phyloP scores from a whole-genome alignment of 2,329 filamentous ascomycete species.

The Fusarium pseudograminearum region DNA sequence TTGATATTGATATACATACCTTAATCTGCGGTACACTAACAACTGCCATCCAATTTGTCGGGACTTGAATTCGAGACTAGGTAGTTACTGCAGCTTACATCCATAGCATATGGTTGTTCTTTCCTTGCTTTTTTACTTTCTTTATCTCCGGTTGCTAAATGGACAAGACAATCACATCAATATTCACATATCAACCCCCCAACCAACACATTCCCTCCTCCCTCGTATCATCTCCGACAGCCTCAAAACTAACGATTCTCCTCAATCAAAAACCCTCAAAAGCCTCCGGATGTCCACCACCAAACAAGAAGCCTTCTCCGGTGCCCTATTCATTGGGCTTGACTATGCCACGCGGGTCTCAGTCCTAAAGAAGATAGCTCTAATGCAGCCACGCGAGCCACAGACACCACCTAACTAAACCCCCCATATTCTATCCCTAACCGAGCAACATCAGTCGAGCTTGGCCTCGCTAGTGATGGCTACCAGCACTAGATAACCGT shows the following conservation, averaged over 20 bases:
- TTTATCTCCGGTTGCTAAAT: background rate
- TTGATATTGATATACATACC: background rate
- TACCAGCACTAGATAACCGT: background rate
- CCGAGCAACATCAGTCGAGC: constrained; percentile 2
- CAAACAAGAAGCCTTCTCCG: constrained; percentile 31
- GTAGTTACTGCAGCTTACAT: background rate
- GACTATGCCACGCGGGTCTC: constrained; percentile 37
- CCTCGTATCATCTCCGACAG: constrained; percentile 12
- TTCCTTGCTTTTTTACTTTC: background rate
- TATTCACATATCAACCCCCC: constrained; percentile 13
- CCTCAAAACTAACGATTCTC: background rate
- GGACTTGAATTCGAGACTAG: background rate
- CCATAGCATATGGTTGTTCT: background rate
- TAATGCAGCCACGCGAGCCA: constrained; percentile 34
- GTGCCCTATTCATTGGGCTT: constrained; percentile 2
- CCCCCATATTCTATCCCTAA: constrained; percentile 1
- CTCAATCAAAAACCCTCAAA: constrained; percentile 6
- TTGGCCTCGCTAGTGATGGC: background rate
- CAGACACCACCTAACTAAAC: constrained; percentile 1
- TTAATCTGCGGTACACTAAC: background rate
- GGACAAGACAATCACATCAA: constrained; percentile 10
- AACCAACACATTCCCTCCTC: constrained; percentile 1
- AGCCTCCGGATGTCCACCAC: constrained; percentile 18
- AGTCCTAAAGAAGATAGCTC: constrained; percentile 28
- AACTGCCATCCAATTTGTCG: constrained; percentile 17